A percentile compares a stretch with the other conserved stretches of the same genome.
Conservation (phyloP, 805 yeast genomes). For the Zygosaccharomyces lentus region DNA sequence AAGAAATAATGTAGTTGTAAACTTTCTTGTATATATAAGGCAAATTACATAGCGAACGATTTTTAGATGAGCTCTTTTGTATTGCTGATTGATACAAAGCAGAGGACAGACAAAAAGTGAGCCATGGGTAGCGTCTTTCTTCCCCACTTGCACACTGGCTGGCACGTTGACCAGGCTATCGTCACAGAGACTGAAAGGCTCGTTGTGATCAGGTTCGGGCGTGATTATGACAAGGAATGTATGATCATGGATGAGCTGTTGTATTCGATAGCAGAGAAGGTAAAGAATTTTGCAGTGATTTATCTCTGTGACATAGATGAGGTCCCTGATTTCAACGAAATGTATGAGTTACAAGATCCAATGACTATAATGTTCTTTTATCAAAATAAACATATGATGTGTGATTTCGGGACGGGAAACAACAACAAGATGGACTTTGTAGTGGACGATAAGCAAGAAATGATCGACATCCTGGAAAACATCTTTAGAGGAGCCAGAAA, state of each 20-base stretch:
- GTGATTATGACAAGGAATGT: constrained; percentile 70
- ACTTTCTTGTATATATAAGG: constrained; percentile 9
- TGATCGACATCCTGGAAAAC: constrained; percentile 87
- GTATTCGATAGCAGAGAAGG: constrained; percentile 73
- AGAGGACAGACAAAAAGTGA: background rate
- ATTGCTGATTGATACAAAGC: background rate
- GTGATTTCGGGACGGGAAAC: constrained; percentile 97
- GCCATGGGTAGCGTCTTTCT: constrained; percentile 75
- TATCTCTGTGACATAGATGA: constrained; percentile 84
- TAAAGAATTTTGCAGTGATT: constrained; percentile 80
- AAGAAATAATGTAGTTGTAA: constrained; percentile 20
- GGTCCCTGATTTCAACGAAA: constrained; percentile 81
- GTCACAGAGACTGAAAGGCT: constrained; percentile 85
- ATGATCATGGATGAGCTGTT: constrained; percentile 88
- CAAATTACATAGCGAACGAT: constrained; percentile 5
- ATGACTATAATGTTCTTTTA: constrained; percentile 91
- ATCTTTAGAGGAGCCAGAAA: constrained; percentile 87
- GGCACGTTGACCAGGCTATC: constrained; percentile 99
- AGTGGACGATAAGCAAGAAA: constrained; percentile 73
- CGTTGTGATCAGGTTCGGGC: constrained; percentile 85
- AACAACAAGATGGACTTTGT: constrained; percentile 89
- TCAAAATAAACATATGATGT: constrained; percentile 93
- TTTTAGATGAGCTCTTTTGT: constrained; percentile 1
- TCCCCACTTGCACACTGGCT: constrained; percentile 77
- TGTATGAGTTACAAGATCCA: constrained; percentile 61